A percentile compares a stretch with the other conserved stretches of the same genome.
These are phyloP conservation scores for Celoporthe dispersa DNA, from an alignment of 2,329 filamentous ascomycete genomes.

Conservation along the genomic window DNA sequence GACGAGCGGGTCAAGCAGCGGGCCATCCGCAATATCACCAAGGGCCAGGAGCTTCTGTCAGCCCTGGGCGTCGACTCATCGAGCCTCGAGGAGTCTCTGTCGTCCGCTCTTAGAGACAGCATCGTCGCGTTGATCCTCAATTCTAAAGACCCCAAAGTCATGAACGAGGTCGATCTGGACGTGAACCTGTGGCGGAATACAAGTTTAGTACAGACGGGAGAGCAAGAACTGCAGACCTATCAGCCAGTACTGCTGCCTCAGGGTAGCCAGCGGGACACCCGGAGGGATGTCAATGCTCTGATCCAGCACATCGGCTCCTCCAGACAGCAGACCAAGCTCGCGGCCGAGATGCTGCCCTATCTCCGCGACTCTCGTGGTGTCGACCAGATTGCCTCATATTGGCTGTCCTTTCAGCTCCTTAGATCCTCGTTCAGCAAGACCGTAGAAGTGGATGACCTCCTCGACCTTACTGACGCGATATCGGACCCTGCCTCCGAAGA, in stretches of 20 bases:
- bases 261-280: constrained; percentile 68
- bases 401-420: constrained; percentile 77
- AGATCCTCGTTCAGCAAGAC: constrained; percentile 58
- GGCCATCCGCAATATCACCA: constrained; percentile 76
- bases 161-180: constrained; percentile 41
- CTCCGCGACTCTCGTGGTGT: constrained; percentile 62
- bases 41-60: constrained; percentile 69
- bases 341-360: constrained; percentile 67
- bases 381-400: constrained; percentile 72
- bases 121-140: constrained; percentile 53
- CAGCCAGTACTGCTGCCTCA: constrained; percentile 65
- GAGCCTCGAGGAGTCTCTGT: constrained; percentile 69
- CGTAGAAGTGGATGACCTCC: constrained; percentile 66
- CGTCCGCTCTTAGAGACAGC: constrained; percentile 74
- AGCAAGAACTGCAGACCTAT: constrained; percentile 47
- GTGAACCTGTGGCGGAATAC: constrained; percentile 37
- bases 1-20: constrained; percentile 79
- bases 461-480: constrained; percentile 57
- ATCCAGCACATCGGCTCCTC: constrained; percentile 59
- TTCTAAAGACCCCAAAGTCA: constrained; percentile 38
- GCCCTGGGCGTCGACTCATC: constrained; percentile 66
- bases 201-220: constrained; percentile 33
- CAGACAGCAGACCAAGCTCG: constrained; percentile 63
- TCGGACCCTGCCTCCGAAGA: constrained; percentile 46
- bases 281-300: constrained; percentile 61